Conservation (phyloP, 2,329 filamentous ascomycete genomes). For the Ophiostoma sp. region DNA sequence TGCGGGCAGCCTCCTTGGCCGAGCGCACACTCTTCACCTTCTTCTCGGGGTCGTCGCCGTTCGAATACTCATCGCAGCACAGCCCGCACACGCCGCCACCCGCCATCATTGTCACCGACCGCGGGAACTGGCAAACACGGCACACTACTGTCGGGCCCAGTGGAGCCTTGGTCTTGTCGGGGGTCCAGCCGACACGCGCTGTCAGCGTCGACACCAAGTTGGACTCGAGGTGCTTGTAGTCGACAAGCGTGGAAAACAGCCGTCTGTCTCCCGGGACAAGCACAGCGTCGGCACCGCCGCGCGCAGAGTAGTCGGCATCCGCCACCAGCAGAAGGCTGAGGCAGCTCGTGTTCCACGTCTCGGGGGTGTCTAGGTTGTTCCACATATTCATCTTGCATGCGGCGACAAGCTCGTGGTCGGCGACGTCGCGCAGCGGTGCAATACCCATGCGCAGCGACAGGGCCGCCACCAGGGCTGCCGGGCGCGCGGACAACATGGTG, state of each 20-base stretch:
- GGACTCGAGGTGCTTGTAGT: constrained; percentile 43
- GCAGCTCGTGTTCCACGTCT: constrained; percentile 47
- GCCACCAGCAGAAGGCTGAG: constrained; percentile 45
- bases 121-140: constrained; percentile 40
- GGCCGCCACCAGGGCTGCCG: constrained; percentile 44
- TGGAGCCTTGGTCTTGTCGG: constrained; percentile 40
- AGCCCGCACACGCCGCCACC: constrained; percentile 38
- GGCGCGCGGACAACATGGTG: constrained; percentile 42
- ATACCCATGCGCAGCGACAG: constrained; percentile 47
- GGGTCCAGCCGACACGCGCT: constrained; percentile 43
- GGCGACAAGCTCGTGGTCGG: constrained; percentile 40
- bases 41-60: not conserved
- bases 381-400: constrained; percentile 36
- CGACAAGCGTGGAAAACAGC: constrained; percentile 43
- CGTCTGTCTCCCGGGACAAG: constrained; percentile 37
- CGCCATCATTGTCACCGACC: constrained; percentile 48
- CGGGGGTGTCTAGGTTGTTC: constrained; percentile 45
- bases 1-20: constrained; percentile 14
- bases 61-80: constrained; percentile 34
- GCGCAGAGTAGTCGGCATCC: constrained; percentile 33
- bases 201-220: constrained; percentile 43
- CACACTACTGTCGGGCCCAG: constrained; percentile 43
- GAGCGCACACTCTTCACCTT: not conserved
- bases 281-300: constrained; percentile 28
- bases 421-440: constrained; percentile 37